These are phyloP conservation scores for Rhodamnia rubescens DNA, from an alignment of 345 rosid genomes.

Conservation along the genomic window DNA sequence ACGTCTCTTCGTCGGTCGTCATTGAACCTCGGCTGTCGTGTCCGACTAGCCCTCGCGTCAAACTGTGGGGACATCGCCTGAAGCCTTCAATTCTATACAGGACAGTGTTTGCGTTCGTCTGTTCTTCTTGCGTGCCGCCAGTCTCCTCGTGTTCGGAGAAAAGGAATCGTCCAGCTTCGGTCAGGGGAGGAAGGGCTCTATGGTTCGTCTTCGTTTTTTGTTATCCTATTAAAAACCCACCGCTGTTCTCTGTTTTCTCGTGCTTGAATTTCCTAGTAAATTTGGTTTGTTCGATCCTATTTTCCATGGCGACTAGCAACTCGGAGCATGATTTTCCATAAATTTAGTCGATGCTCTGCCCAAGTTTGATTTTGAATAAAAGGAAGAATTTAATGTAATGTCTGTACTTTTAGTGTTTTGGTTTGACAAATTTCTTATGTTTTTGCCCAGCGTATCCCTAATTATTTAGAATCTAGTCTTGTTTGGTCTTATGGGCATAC, in stretches of 20 bases:
- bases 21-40: not conserved
- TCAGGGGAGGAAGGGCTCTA: not conserved
- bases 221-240: not conserved
- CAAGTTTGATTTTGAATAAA: not conserved
- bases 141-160: not conserved
- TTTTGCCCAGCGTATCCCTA: not conserved
- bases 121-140: not conserved
- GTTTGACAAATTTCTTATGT: not conserved
- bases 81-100: not conserved
- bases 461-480: not conserved
- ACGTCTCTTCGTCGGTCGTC: not conserved
- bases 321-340: not conserved
- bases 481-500: not conserved
- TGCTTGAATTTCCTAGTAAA: not conserved
- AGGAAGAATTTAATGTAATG: not conserved
- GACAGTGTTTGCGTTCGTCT: not conserved
- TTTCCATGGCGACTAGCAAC: not conserved
- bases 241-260: not conserved
- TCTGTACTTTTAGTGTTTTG: not conserved
- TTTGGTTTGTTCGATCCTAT: not conserved
- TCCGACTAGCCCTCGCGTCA: not conserved
- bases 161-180: not conserved
- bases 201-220: not conserved
- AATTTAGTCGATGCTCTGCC: not conserved
- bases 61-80: not conserved